phyloP scores from a whole-genome alignment of 306 rosid species.

The Arachis stenosperma region DNA sequence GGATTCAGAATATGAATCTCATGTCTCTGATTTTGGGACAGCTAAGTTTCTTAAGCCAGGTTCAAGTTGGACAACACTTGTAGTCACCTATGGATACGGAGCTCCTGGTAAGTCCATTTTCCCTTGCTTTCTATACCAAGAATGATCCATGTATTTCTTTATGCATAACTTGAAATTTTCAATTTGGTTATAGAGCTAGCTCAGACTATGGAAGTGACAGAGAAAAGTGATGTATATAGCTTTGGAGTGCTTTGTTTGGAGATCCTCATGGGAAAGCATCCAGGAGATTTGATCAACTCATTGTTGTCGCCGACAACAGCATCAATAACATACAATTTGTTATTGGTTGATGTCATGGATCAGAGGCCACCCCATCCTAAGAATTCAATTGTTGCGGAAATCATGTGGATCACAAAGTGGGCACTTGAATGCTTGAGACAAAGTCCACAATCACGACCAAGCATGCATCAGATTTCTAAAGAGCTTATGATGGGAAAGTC shows the following conservation, averaged over 20 bases:
- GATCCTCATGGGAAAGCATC: constrained; percentile 41
- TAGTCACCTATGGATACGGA: constrained; percentile 26
- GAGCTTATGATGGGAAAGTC: constrained; percentile 19
- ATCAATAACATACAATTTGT: constrained; percentile 21
- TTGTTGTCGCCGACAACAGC: constrained; percentile 30
- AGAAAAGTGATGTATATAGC: constrained; percentile 36
- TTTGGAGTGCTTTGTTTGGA: constrained; percentile 39
- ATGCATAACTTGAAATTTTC: background rate
- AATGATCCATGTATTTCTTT: background rate
- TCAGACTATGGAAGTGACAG: constrained; percentile 22
- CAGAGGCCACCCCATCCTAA: constrained; percentile 22
- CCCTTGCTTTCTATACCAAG: background rate
- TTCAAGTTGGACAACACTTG: constrained; percentile 31
- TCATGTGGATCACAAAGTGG: constrained; percentile 29
- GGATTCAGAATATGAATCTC: constrained; percentile 7
- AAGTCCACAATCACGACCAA: constrained; percentile 36
- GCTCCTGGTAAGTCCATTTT: constrained; percentile 31
- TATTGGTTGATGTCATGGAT: constrained; percentile 31
- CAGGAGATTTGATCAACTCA: constrained; percentile 27
- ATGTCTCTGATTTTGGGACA: constrained; percentile 36
- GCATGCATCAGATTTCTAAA: constrained; percentile 34
- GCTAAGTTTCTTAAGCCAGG: constrained; percentile 8
- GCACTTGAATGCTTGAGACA: constrained; percentile 34
- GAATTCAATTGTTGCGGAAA: background rate
- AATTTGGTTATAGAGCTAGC: constrained; percentile 35